These are phyloP conservation scores for Rhodotorula babjevae DNA, from an alignment of 768 basidiomycete genomes.

Conservation along the genomic window DNA sequence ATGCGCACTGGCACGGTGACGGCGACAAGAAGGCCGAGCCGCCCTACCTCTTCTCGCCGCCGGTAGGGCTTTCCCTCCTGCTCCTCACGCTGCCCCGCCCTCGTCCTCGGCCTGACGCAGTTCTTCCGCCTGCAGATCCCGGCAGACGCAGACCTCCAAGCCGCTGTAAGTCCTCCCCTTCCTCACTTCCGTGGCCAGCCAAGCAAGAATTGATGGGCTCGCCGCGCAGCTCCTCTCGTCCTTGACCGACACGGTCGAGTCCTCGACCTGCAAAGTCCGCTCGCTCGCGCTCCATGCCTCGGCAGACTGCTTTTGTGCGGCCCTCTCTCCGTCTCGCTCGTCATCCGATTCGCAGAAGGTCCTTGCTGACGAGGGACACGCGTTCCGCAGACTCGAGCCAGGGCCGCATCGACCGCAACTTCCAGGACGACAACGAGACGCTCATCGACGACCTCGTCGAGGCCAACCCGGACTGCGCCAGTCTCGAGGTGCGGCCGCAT, in stretches of 20 bases:
- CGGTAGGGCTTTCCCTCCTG: too few relatives aligned
- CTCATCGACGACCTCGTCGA: slow-evolving; percentile 59
- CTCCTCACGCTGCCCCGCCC: too few relatives aligned
- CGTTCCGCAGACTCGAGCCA: slow-evolving; percentile 65
- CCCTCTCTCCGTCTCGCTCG: neutral
- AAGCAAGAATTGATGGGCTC: too few relatives aligned
- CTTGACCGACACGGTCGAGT: neutral
- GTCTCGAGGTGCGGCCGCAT: slow-evolving; percentile 59
- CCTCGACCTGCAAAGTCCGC: slow-evolving; percentile 51
- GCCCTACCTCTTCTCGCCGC: slow-evolving; percentile 57
- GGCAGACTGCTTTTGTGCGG: slow-evolving; percentile 61
- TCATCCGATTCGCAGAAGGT: neutral
- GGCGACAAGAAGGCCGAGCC: slow-evolving; percentile 45
- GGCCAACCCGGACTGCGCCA: slow-evolving; percentile 57
- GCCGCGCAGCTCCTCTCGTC: slow-evolving; percentile 2
- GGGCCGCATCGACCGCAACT: slow-evolving; percentile 68
- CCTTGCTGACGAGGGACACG: neutral
- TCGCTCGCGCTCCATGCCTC: slow-evolving; percentile 63
- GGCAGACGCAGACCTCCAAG: slow-evolving; percentile 59
- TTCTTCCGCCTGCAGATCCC: slow-evolving; percentile 52
- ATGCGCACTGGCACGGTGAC: slow-evolving; percentile 63
- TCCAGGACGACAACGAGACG: slow-evolving; percentile 65
- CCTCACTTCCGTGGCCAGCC: too few relatives aligned
- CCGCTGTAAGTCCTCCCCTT: slow-evolving; percentile 50
- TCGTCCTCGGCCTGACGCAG: neutral